These are phyloP conservation scores for Podila epigama DNA, from an alignment of 192 early-diverging fungal species.

Conservation along the genomic window DNA sequence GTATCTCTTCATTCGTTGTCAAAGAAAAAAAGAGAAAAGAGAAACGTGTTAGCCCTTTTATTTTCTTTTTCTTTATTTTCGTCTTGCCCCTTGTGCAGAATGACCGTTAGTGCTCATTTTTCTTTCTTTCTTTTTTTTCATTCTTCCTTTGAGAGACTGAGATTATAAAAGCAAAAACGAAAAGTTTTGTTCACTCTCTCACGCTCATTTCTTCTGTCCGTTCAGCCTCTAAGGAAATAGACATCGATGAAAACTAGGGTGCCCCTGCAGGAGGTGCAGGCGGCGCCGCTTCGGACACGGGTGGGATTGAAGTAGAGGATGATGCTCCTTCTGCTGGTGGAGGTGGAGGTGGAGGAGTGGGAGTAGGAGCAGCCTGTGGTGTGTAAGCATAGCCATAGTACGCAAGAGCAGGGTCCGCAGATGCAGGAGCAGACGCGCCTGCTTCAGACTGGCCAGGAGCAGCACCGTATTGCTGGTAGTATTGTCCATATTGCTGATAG, in stretches of 20 bases:
- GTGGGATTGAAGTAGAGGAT: background rate
- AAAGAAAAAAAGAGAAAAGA: no score
- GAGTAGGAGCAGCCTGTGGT: conserved; percentile 1
- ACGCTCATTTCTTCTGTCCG: background rate
- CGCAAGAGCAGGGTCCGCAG: conserved; percentile 31
- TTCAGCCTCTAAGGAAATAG: no score
- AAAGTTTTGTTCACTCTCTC: no score
- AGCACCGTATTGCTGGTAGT: conserved; percentile 29
- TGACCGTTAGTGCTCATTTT: no score
- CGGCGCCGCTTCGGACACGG: background rate
- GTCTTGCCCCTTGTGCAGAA: no score
- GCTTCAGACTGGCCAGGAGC: background rate
- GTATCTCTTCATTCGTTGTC: no score
- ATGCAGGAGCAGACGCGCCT: conserved; percentile 8
- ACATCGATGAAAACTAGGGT: background rate
- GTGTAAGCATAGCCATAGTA: conserved; percentile 37
- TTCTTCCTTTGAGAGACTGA: no score
- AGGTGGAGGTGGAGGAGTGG: conserved; percentile 11
- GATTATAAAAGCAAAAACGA: no score
- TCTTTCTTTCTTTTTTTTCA: no score
- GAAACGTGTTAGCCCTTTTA: no score
- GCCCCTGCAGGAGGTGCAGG: background rate
- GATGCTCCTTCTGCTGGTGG: background rate
- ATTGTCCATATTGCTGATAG: conserved; percentile 44
- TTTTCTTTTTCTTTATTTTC: no score